A percentile compares a stretch with the other conserved stretches of the same genome.
Conservation (phyloP, 1,284 basidiomycete species). For the Microbotryomycetes sp. region DNA sequence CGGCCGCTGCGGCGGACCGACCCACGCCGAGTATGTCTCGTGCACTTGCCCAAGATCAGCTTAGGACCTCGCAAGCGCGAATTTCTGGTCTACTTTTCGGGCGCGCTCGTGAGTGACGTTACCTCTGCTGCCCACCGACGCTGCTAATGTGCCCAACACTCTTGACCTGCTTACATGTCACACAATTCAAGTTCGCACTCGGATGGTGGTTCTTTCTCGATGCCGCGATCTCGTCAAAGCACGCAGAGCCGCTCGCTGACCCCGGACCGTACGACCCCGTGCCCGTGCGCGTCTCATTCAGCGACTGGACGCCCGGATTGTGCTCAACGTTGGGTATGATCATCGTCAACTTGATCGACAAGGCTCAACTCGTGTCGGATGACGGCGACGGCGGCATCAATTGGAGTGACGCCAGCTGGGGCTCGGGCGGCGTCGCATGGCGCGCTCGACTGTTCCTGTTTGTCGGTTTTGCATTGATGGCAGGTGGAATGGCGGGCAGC, state of each 20-base stretch:
- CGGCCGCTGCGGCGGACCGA: constrained; percentile 18
- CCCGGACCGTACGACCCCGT: constrained; percentile 54
- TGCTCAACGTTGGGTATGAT: constrained; percentile 90
- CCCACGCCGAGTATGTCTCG: constrained; percentile 33
- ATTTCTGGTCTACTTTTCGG: constrained; percentile 82
- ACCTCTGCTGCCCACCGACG: neutral
- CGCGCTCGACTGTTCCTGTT: constrained; percentile 82
- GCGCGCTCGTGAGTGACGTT: constrained; percentile 62
- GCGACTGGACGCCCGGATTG: constrained; percentile 89
- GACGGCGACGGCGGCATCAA: constrained; percentile 47
- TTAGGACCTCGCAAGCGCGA: constrained; percentile 51
- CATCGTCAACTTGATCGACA: constrained; percentile 89
- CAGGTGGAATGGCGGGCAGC: constrained; percentile 87
- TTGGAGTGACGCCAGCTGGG: constrained; percentile 50
- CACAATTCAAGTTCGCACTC: constrained; percentile 82
- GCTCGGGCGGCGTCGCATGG: constrained; percentile 66
- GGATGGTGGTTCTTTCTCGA: constrained; percentile 96
- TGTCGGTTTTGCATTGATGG: constrained; percentile 93
- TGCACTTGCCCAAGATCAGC: constrained; percentile 29
- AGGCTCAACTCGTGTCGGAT: constrained; percentile 76
- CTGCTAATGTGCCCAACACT: no score
- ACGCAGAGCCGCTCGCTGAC: constrained; percentile 44
- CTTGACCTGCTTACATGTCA: no score
- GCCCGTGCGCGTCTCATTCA: constrained; percentile 64
- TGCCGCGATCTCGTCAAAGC: constrained; percentile 70